A percentile compares a stretch with the other conserved stretches of the same genome.
Conservation (phyloP, 306 rosid genomes). For the Albizia julibrissin region DNA sequence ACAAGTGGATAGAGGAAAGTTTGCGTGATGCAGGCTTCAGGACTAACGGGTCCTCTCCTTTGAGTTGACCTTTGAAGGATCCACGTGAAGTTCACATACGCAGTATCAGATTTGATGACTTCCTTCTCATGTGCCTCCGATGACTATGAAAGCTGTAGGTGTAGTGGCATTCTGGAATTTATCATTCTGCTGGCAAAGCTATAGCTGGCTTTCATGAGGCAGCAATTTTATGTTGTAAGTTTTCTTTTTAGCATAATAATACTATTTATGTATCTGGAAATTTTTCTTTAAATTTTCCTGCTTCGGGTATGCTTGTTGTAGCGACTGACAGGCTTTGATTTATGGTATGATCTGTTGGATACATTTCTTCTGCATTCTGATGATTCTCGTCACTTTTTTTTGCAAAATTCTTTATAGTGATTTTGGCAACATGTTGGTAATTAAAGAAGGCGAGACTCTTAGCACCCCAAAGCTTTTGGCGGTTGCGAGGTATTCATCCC, state of each 20-base stretch:
- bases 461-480: neutral
- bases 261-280: neutral
- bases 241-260: neutral
- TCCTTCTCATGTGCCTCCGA: neutral
- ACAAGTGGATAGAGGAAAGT: neutral
- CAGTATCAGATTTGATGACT: neutral
- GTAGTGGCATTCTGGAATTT: neutral
- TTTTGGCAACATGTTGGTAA: neutral
- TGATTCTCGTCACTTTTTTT: neutral
- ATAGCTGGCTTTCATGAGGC: neutral
- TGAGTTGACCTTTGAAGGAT: conserved; percentile 17
- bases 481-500: conserved; percentile 18
- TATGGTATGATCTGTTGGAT: neutral
- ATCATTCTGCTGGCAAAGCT: neutral
- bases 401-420: neutral
- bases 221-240: neutral
- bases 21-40: neutral
- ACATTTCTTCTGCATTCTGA: neutral
- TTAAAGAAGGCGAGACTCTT: too few relatives aligned
- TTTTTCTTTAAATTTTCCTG: neutral
- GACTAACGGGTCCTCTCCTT: neutral
- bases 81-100: neutral
- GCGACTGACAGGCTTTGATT: neutral
- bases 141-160: neutral
- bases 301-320: neutral